phyloP scores from a whole-genome alignment of 1,139 yeast species.

The Debaryomyces sp. region DNA sequence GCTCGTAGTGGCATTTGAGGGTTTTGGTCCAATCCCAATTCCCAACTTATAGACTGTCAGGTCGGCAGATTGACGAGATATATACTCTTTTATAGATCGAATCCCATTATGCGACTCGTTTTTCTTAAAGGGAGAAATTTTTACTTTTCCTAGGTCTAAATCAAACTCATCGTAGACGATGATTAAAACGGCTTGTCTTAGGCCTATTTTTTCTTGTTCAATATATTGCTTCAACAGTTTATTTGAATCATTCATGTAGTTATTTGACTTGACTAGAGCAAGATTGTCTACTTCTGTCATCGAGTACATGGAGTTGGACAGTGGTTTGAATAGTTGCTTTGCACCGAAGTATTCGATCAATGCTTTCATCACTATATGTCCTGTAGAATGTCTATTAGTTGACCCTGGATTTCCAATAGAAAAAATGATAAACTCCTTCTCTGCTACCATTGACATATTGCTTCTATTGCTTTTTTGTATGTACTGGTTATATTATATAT shows the following conservation, averaged over 20 bases:
- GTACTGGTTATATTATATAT: not conserved
- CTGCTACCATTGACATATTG: not conserved
- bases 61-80: conserved; percentile 9
- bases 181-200: conserved; percentile 20
- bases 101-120: conserved; percentile 49
- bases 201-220: conserved; percentile 21
- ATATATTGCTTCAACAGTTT: conserved; percentile 31
- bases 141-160: conserved; percentile 29
- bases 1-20: conserved; percentile 33
- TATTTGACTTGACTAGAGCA: conserved; percentile 37
- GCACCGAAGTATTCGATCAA: conserved; percentile 30
- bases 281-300: conserved; percentile 23
- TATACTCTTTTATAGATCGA: conserved; percentile 23
- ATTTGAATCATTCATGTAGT: conserved; percentile 46
- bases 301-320: conserved; percentile 27
- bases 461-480: not conserved
- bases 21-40: conserved; percentile 51
- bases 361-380: conserved; percentile 37
- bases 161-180: conserved; percentile 48
- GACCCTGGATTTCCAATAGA: conserved; percentile 51
- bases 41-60: conserved; percentile 34
- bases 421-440: conserved; percentile 26
- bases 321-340: conserved; percentile 22
- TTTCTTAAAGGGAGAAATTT: conserved; percentile 30
- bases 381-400: conserved; percentile 41